phyloP scores from a whole-genome alignment of 495 filamentous ascomycete genomes.

The Penicillium robsamsonii region DNA sequence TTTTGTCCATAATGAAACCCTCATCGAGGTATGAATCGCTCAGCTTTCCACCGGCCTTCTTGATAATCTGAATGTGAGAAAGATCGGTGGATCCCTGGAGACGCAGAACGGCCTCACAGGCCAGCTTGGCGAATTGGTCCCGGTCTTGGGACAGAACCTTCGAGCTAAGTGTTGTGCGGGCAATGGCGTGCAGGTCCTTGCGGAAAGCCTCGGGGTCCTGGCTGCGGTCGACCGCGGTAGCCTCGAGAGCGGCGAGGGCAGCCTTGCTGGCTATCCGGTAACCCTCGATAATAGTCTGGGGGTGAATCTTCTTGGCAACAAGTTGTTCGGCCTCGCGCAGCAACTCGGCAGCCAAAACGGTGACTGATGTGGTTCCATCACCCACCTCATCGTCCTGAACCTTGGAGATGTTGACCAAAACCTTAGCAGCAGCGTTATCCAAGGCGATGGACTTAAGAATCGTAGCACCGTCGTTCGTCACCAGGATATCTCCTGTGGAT shows the following conservation, averaged over 20 bases:
- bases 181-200: constrained; percentile 85
- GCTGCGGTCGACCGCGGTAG: constrained; percentile 84
- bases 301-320: constrained; percentile 96
- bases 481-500: constrained; percentile 94
- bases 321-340: constrained; percentile 95
- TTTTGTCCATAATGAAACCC: constrained; percentile 98
- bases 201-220: constrained; percentile 77
- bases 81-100: constrained; percentile 90
- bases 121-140: constrained; percentile 85
- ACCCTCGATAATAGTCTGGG: constrained; percentile 98
- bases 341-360: constrained; percentile 91
- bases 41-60: constrained; percentile 97
- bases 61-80: constrained; percentile 98
- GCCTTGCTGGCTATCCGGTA: constrained; percentile 94
- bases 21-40: constrained; percentile 96
- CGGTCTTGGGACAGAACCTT: constrained; percentile 95
- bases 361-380: constrained; percentile 89
- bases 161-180: constrained; percentile 94
- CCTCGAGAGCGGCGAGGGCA: constrained; percentile 78
- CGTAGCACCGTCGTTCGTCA: constrained; percentile 97
- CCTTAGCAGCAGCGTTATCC: constrained; percentile 95
- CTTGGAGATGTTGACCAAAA: constrained; percentile 96
- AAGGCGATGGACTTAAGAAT: constrained; percentile 99
- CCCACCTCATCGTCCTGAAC: constrained; percentile 99
- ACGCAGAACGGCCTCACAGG: constrained; percentile 88